Conservation (phyloP, 495 filamentous ascomycete genomes). For the Mytilinidion resinicola region DNA sequence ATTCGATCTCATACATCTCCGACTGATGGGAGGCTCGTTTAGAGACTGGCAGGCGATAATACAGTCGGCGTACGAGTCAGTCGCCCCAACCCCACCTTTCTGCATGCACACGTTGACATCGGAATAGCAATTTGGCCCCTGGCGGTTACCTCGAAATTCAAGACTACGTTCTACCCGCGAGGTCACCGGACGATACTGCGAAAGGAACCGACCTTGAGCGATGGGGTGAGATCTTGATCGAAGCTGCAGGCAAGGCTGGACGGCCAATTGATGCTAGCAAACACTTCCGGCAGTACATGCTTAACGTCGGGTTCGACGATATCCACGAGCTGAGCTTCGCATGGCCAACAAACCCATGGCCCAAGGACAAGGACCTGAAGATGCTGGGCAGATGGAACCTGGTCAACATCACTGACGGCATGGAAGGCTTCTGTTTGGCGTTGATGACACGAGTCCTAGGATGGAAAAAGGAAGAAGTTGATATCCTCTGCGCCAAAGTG, state of each 20-base stretch:
- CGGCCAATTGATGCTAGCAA: constrained; percentile 21
- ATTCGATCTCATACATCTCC: constrained; percentile 51
- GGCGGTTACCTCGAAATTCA: constrained; percentile 14
- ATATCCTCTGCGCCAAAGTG: constrained; percentile 4
- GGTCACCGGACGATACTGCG: not conserved
- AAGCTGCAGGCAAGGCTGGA: constrained; percentile 18
- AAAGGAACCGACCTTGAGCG: constrained; percentile 18
- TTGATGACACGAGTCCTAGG: constrained; percentile 23
- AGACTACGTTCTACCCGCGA: constrained; percentile 3
- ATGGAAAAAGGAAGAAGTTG: constrained; percentile 5
- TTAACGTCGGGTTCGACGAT: constrained; percentile 30
- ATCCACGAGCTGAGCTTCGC: constrained; percentile 25
- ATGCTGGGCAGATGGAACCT: constrained; percentile 32
- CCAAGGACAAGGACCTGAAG: constrained; percentile 27
- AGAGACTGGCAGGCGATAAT: constrained; percentile 45
- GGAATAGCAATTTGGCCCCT: not conserved
- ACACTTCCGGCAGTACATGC: constrained; percentile 19
- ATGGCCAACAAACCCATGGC: constrained; percentile 31
- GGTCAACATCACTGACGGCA: constrained; percentile 27
- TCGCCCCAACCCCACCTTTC: not conserved
- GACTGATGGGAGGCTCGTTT: constrained; percentile 46
- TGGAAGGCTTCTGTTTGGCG: constrained; percentile 30
- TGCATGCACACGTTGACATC: not conserved
- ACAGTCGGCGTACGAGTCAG: constrained; percentile 34
- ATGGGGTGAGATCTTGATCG: constrained; percentile 27